Base-by-base conservation (phyloP, 305 asterid species). In the Salvia sclarea region DNA sequence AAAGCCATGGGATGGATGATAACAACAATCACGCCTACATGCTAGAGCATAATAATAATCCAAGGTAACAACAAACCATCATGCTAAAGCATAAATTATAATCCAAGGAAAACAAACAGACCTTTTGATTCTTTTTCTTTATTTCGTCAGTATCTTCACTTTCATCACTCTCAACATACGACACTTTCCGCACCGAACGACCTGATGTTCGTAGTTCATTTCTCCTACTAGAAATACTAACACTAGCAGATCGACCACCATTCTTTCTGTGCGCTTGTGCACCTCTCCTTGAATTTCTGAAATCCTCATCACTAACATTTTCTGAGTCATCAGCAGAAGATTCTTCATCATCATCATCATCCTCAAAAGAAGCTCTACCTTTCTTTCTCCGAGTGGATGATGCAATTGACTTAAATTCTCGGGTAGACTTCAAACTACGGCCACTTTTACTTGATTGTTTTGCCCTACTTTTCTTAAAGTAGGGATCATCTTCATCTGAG, bases 121-220 rank as follows among this genome's bases (percentile, higher is more conserved):
- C 99, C 98, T 87, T 95, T 53, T 84, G 96, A 69, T 73, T 76
- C 84, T 71, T 90, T 68, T 86, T 85, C 81, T 81, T 85, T 73
- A 81, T 79, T 44, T 88, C 98, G 20, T 90, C 98, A 67, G 76
- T 48, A 66, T 92, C 98, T 80, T 95, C 99, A 78, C 98, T 92
- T 76, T 59, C 99, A 75, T 95, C 99, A 69, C 99, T 92, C 89
- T 95, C 99, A 41, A 77, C 96, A 66, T 92, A 95, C 33, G 99
- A 95, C 47, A 95, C 98, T 78, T 92, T 95, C 67, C 95, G 92
- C 74, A 86, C 89, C 4, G 98, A 88, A 55, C 98, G 95, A 76
- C 90, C 83, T 41, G 99, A 95, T 50, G 95, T 78, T 58, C 98
- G 90, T 38, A 79, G 74, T 78, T 92, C 99, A 79, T 66, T 88